Conservation (phyloP, 805 yeast species). For the Starmerella sp. region DNA sequence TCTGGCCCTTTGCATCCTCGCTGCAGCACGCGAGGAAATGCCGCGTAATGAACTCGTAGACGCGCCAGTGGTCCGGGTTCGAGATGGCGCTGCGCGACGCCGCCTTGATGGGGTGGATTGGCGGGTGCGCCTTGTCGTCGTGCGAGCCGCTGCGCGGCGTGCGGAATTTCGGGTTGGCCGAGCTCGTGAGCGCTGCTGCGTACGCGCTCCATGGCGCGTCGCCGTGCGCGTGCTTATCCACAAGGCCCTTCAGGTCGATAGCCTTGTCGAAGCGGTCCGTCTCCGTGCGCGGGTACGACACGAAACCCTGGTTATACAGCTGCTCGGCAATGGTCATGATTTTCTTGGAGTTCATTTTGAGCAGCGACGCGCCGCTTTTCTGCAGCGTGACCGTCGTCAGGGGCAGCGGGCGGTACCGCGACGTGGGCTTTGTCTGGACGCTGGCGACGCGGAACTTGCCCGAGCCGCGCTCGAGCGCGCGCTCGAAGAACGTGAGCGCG, state of each 20-base stretch:
- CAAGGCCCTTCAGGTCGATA: conserved; percentile 56
- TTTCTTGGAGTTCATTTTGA: conserved; percentile 68
- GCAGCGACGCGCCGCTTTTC: conserved; percentile 63
- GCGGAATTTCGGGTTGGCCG: conserved; percentile 35
- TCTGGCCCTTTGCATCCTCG: conserved; percentile 71
- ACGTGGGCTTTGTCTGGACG: conserved; percentile 50
- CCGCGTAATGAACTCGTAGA: conserved; percentile 77
- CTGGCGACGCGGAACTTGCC: conserved; percentile 42
- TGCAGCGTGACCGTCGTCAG: conserved; percentile 90
- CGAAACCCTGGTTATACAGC: conserved; percentile 71
- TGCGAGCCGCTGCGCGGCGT: conserved; percentile 70
- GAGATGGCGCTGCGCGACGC: conserved; percentile 19
- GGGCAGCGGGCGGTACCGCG: conserved; percentile 77
- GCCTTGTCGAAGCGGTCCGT: conserved; percentile 73
- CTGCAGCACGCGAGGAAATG: conserved; percentile 89
- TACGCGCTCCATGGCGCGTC: conserved; percentile 55
- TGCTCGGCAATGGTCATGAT: conserved; percentile 71
- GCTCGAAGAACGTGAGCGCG: conserved; percentile 54
- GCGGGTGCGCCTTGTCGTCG: conserved; percentile 96
- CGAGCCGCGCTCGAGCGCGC: conserved; percentile 40
- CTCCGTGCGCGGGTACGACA: conserved; percentile 96
- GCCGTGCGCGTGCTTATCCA: conserved; percentile 43
- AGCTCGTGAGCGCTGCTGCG: conserved; percentile 38
- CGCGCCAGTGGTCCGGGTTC: conserved; percentile 39
- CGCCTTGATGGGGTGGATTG: conserved; percentile 72